Conservation (phyloP, 768 basidiomycete genomes). For the Phlegmacium glaucopus region DNA sequence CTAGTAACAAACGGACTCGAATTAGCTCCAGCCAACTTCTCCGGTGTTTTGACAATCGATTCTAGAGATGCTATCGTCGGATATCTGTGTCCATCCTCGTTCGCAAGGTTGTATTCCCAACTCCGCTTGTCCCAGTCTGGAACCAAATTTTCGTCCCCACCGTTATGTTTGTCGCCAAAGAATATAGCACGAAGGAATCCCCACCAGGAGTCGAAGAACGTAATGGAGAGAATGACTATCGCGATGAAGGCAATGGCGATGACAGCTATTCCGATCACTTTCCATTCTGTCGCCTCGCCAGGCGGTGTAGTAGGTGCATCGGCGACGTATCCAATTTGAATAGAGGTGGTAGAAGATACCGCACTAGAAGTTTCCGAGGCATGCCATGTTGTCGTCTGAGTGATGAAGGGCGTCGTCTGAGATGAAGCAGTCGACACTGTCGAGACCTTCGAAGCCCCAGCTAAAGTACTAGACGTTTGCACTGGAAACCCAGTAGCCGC, state of each 20-base stretch:
- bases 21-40: background rate
- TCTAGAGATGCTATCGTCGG: conserved; percentile 40
- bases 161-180: conserved; percentile 27
- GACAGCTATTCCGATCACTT: conserved; percentile 65
- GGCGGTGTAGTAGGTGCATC: conserved; percentile 30
- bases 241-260: conserved; percentile 60
- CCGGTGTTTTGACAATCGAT: conserved; percentile 29
- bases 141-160: conserved; percentile 51
- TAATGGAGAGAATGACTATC: conserved; percentile 48
- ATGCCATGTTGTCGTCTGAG: background rate
- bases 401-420: background rate
- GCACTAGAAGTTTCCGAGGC: background rate
- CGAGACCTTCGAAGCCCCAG: background rate
- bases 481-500: background rate
- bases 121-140: conserved; percentile 61
- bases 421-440: background rate
- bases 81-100: conserved; percentile 45
- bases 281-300: conserved; percentile 55
- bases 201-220: conserved; percentile 75
- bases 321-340: conserved; percentile 6
- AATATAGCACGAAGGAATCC: conserved; percentile 52
- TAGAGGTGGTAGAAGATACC: conserved; percentile 4
- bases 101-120: conserved; percentile 53
- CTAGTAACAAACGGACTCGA: no score
- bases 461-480: background rate